Evolutionary conservation across 768 basidiomycete genomes (phyloP).

Genomic region (Naganishia kalamii): DNA sequence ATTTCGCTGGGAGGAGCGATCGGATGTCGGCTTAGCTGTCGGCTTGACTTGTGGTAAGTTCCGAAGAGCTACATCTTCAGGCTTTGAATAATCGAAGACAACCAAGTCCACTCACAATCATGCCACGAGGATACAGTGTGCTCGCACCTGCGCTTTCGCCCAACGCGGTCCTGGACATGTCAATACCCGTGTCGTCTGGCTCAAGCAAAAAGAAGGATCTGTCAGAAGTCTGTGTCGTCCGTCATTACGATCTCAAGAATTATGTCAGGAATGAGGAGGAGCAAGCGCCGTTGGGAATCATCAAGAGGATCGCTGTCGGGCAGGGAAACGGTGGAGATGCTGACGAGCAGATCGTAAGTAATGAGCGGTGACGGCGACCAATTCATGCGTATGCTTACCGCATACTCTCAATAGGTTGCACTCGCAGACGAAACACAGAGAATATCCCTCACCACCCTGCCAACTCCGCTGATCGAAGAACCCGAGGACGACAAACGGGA

Average conservation of each 20-base stretch:
- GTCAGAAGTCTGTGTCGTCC: slow-evolving; percentile 31
- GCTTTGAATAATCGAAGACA: too few species aligned
- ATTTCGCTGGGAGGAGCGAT: slow-evolving; percentile 6
- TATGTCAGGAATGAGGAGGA: slow-evolving; percentile 28
- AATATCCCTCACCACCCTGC: slow-evolving; percentile 15
- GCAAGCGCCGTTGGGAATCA: slow-evolving; percentile 25
- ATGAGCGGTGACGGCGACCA: neutral
- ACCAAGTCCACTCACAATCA: slow-evolving; percentile 8
- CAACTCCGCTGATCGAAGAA: slow-evolving; percentile 13
- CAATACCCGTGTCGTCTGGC: neutral
- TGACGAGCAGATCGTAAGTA: slow-evolving; percentile 11
- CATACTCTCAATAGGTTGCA: slow-evolving; percentile 6
- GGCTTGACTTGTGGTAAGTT: too few species aligned
- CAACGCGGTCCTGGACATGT: slow-evolving; percentile 37
- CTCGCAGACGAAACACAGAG: slow-evolving; percentile 21
- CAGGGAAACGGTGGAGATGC: slow-evolving; percentile 20
- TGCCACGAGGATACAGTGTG: slow-evolving; percentile 32
- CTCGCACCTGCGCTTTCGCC: slow-evolving; percentile 41
- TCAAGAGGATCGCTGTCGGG: slow-evolving; percentile 31
- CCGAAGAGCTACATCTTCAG: too few species aligned
- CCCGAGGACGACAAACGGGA: slow-evolving; percentile 24
- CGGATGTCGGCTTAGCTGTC: neutral
- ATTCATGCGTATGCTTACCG: too few species aligned
- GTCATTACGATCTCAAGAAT: slow-evolving; percentile 26
- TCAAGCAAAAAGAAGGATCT: slow-evolving; percentile 8